phyloP scores from a whole-genome alignment of 1,284 basidiomycete species.

The Xerocomus nothofagi region DNA sequence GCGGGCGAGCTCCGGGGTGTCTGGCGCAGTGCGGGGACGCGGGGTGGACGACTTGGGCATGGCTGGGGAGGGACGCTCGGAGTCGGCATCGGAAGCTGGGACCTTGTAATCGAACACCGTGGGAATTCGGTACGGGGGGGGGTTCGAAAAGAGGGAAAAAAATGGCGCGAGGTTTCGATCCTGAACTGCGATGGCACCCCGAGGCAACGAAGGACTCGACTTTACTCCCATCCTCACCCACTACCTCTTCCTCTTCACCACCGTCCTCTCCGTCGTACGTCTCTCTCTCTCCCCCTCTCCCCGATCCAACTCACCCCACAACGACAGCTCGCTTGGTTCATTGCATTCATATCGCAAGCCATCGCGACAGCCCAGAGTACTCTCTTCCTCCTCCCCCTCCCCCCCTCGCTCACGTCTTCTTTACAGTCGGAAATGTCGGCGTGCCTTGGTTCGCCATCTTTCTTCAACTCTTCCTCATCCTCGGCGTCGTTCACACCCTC shows the following conservation, averaged over 20 bases:
- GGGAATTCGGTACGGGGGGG: slow-evolving; percentile 15
- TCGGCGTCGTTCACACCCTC: slow-evolving; percentile 80
- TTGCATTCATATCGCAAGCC: slow-evolving; percentile 85
- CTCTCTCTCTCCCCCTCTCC: not conserved
- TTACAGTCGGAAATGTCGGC: slow-evolving; percentile 51
- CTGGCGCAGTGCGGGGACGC: slow-evolving; percentile 25
- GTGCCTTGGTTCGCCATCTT: slow-evolving; percentile 92
- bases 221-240: slow-evolving; percentile 86
- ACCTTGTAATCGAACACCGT: slow-evolving; percentile 12
- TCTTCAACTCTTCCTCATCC: slow-evolving; percentile 79
- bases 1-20: slow-evolving; percentile 35
- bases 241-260: slow-evolving; percentile 87
- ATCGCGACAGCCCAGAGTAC: slow-evolving; percentile 66
- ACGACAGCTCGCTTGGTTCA: slow-evolving; percentile 81
- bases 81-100: slow-evolving; percentile 3
- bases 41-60: slow-evolving; percentile 25
- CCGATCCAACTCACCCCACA: slow-evolving; percentile 5
- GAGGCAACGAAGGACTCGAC: slow-evolving; percentile 64
- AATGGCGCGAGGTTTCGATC: no score
- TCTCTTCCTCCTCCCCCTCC: slow-evolving; percentile 22
- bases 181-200: slow-evolving; percentile 54
- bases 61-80: slow-evolving; percentile 1
- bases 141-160: no score
- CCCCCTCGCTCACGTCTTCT: slow-evolving; percentile 10
- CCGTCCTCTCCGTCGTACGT: slow-evolving; percentile 75